These are phyloP conservation scores for Rosa lucieae DNA, from an alignment of 306 rosid genomes.

Conservation along the genomic window DNA sequence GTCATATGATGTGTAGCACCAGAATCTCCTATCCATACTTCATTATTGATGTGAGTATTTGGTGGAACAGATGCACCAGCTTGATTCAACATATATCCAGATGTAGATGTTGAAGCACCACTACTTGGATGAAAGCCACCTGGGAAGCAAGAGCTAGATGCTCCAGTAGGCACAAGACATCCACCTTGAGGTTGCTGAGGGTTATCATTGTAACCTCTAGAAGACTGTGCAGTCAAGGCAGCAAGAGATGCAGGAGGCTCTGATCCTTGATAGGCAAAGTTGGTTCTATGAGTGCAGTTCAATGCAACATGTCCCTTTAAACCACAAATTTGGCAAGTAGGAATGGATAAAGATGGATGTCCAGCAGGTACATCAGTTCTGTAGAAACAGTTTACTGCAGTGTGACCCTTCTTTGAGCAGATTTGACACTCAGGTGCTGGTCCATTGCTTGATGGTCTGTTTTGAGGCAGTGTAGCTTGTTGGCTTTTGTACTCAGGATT, in stretches of 20 bases:
- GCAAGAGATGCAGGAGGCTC: neutral
- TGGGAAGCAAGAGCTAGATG: neutral
- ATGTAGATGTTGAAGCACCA: neutral
- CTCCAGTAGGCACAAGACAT: fast-evolving
- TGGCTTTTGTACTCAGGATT: too few species aligned
- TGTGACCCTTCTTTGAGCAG: neutral
- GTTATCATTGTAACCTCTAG: fast-evolving
- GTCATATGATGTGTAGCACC: neutral
- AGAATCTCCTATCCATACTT: neutral
- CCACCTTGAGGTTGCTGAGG: neutral
- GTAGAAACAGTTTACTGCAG: neutral
- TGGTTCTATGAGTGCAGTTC: neutral
- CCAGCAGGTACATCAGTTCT: neutral
- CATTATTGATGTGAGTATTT: too few species aligned
- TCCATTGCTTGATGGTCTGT: neutral
- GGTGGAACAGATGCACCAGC: neutral
- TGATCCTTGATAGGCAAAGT: neutral
- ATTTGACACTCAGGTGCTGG: neutral
- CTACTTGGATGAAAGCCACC: neutral
- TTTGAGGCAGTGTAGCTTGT: too few species aligned
- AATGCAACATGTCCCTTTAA: neutral
- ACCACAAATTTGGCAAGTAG: neutral
- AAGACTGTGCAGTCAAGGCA: neutral
- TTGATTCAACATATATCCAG: too few species aligned
- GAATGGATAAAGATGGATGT: neutral